Base-by-base conservation (phyloP, 2,329 filamentous ascomycete species). In the Akanthomyces uredinophilus region DNA sequence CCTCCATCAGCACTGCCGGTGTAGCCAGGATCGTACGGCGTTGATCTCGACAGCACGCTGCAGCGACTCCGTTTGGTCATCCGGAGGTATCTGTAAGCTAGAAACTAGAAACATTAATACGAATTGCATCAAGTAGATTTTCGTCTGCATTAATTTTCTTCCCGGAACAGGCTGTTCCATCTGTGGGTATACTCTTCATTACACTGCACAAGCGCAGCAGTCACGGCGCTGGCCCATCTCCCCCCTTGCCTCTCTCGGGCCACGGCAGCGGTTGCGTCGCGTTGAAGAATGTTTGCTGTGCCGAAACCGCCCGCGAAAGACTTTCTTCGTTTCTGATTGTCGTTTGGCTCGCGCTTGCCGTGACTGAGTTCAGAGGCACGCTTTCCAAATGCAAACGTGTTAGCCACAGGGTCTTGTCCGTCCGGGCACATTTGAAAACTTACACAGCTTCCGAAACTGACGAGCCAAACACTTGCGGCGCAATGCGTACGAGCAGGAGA, bases 401-500 rank as follows among this genome's bases (percentile, higher is more conserved):
- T 18, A 44, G 41, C 41, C 18, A n/a, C 13, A 44, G 27, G 13
- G 13, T n/a, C 2, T 44, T 44, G 13, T 18, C 41, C 41, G n/a
- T 7, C 18, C n/a, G n/a, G 13, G 27, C 27, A 29, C 27, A 2
- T 7, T 18, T 16, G n/a, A 18, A 13, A 6, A 46, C 43, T 22
- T 46, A 46, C 43, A 22, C 10, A n/a, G 43, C 43, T 7, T 46
- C 43, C 7, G 20, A n/a, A 22, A 20, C 18, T 3, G n/a, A 11
- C n/a, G 43, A 46, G 3, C 53, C 22, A 14, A 56, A 56, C 8
- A 56, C 8, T 10, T 37, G 37, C n/a, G 53, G 53, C 35, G 39
- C 35, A 37, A 56, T 16, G 37, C 53, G 53, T 24, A 56, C 53
- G 6, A 73, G 62, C 10, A 73, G 63, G 53, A 69, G 65, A 22